These are phyloP conservation scores for Decorospora gaudefroyi DNA, from an alignment of 2,329 filamentous ascomycete genomes.

Conservation along the genomic window DNA sequence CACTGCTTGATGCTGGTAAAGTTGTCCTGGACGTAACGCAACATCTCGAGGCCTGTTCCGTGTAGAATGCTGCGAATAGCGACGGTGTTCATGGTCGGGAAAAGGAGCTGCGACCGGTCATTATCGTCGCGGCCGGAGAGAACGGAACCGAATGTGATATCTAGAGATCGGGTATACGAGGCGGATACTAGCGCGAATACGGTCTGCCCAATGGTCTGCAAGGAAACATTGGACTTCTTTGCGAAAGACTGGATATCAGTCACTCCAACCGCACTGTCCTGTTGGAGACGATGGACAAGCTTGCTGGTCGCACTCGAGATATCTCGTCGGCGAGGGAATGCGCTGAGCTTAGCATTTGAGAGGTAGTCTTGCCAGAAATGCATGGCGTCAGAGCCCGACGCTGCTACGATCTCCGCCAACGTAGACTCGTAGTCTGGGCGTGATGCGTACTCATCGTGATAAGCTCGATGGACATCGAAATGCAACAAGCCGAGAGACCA, in stretches of 20 bases:
- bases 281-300: constrained; percentile 53
- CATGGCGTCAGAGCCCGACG: constrained; percentile 54
- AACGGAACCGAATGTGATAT: constrained; percentile 81
- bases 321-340: constrained; percentile 44
- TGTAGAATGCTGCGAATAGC: constrained; percentile 74
- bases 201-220: constrained; percentile 76
- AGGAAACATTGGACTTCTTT: constrained; percentile 66
- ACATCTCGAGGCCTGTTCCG: constrained; percentile 65
- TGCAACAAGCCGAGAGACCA: constrained; percentile 80
- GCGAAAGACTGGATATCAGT: constrained; percentile 63
- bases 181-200: constrained; percentile 76
- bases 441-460: constrained; percentile 52
- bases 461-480: constrained; percentile 68
- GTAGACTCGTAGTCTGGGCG: constrained; percentile 59
- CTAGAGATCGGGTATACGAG: constrained; percentile 64
- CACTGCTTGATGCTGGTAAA: constrained; percentile 68
- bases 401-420: constrained; percentile 59
- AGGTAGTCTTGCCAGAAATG: constrained; percentile 76
- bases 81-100: constrained; percentile 92
- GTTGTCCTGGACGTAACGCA: constrained; percentile 74
- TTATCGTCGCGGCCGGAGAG: constrained; percentile 82
- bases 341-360: constrained; percentile 53
- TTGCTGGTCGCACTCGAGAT: constrained; percentile 3
- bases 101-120: constrained; percentile 68
- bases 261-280: constrained; percentile 50